phyloP scores from a whole-genome alignment of 192 early-diverging fungal genomes.

The Chytriomyces sp. region DNA sequence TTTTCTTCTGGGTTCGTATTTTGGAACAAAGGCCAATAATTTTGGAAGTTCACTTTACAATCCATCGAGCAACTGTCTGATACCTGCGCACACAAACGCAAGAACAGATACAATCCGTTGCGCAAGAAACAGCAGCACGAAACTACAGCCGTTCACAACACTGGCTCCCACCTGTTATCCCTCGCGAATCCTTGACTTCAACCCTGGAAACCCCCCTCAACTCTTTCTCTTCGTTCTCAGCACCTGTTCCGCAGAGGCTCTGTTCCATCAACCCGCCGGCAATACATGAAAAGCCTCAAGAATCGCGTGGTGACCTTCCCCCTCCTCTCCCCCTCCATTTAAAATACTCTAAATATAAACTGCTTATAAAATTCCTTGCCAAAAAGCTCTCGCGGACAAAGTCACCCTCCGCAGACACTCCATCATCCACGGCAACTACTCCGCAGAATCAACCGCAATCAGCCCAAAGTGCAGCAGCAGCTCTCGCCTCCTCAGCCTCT shows the following conservation, averaged over 20 bases:
- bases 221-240: no score
- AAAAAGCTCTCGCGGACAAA: slow-evolving; percentile 55
- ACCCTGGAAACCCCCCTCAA: no score
- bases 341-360: not conserved
- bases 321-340: slow-evolving; percentile 1
- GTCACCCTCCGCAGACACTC: slow-evolving; percentile 17
- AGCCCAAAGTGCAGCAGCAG: slow-evolving; percentile 7
- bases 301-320: slow-evolving; percentile 53
- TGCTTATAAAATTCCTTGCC: no score
- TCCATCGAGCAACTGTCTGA: no score
- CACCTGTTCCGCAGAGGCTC: no score
- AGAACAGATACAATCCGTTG: no score
- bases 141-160: no score
- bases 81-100: no score
- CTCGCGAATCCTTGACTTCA: not conserved
- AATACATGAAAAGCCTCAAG: slow-evolving; percentile 56
- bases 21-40: no score
- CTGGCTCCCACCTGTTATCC: no score
- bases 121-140: not conserved
- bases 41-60: no score
- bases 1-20: no score
- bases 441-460: not conserved
- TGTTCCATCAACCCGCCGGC: not conserved
- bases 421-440: slow-evolving; percentile 23
- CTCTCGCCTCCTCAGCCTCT: slow-evolving; percentile 26